phyloP scores from a whole-genome alignment of 768 basidiomycete genomes.

The Dictyophora rubrovolvata region DNA sequence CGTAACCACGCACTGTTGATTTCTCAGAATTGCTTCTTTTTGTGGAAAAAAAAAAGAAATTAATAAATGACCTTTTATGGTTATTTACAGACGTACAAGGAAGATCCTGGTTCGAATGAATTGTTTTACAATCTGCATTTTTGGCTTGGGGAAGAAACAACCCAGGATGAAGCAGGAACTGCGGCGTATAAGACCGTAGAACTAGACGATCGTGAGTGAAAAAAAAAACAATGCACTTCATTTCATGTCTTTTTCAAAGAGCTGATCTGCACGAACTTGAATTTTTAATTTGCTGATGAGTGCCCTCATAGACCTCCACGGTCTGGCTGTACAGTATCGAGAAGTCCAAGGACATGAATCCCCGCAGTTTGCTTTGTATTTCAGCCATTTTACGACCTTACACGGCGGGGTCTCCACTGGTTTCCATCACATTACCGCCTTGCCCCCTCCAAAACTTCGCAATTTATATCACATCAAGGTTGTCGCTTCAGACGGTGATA shows the following conservation, averaged over 20 bases:
- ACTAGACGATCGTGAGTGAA: slow-evolving; percentile 46
- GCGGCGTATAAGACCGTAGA: slow-evolving; percentile 62
- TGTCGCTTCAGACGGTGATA: slow-evolving; percentile 13
- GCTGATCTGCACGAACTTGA: neutral
- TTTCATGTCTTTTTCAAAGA: neutral
- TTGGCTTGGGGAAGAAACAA: slow-evolving; percentile 52
- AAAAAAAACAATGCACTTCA: neutral
- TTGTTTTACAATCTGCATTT: slow-evolving; percentile 54
- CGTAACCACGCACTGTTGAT: neutral
- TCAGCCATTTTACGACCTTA: slow-evolving; percentile 34
- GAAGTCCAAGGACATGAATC: slow-evolving; percentile 55
- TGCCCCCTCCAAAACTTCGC: slow-evolving; percentile 33
- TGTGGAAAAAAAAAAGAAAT: neutral
- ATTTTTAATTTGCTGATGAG: neutral
- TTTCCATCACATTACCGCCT: slow-evolving; percentile 38
- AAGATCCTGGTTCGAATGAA: slow-evolving; percentile 32
- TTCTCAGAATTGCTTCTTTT: neutral
- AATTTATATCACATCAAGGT: slow-evolving; percentile 43
- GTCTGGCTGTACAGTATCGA: slow-evolving; percentile 48
- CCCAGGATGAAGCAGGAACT: slow-evolving; percentile 50
- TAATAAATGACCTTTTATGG: neutral
- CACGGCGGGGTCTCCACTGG: slow-evolving; percentile 42
- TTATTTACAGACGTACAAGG: slow-evolving; percentile 54
- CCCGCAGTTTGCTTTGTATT: slow-evolving; percentile 38
- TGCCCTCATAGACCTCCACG: slow-evolving; percentile 38